Evolutionary conservation across 208 protist species (phyloP).

Genomic region (Angomonas ambiguus): DNA sequence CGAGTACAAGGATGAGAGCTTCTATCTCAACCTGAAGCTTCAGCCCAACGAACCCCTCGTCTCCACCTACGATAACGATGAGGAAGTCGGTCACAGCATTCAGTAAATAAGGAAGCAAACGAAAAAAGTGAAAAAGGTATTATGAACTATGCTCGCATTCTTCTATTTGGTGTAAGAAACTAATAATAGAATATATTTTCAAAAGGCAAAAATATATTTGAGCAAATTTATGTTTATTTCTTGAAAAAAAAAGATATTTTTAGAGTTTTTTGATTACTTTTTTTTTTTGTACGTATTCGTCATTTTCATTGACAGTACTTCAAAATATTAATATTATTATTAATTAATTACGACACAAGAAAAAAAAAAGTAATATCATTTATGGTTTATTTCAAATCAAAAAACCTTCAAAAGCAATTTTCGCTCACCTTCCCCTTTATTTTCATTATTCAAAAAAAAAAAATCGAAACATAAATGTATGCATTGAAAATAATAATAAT

Average conservation of each 20-base stretch:
- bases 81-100: not conserved
- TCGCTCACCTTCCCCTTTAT: conserved; percentile 9
- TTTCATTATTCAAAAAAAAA: conserved; percentile 3
- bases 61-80: not conserved
- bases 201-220: not conserved
- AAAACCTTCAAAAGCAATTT: conserved; percentile 8
- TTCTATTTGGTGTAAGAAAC: too few species aligned
- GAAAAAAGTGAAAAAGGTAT: not conserved
- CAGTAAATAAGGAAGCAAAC: not conserved
- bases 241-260: not conserved
- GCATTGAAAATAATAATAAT: not conserved
- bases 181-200: not conserved
- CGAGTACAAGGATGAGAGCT: conserved; percentile 38
- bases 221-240: not conserved
- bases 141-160: too few species aligned
- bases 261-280: not conserved
- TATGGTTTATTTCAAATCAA: too few species aligned
- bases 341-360: not conserved
- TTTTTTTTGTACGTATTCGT: conserved; percentile 5
- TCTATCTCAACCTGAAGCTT: conserved; percentile 61
- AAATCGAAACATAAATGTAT: not conserved
- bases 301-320: not conserved
- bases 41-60: conserved; percentile 6
- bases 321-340: not conserved
- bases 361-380: conserved; percentile 7